phyloP scores from a whole-genome alignment of 208 protist genomes.

The Crithidia sp. region DNA sequence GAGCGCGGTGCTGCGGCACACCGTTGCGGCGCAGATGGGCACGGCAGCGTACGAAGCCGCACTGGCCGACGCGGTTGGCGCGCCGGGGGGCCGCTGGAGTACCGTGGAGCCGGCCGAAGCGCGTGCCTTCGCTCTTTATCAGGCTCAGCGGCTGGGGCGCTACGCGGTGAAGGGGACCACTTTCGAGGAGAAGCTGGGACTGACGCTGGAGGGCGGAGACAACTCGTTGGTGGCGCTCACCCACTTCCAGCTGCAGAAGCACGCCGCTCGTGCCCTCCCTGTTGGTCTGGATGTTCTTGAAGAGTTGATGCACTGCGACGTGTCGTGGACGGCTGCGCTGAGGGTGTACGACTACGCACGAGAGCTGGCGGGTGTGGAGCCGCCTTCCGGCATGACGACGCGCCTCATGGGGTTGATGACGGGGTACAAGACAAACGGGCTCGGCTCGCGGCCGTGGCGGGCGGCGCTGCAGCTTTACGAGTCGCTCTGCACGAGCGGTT shows the following conservation, averaged over 20 bases:
- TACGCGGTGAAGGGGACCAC: constrained; percentile 52
- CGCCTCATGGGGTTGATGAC: constrained; percentile 82
- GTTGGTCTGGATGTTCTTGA: constrained; percentile 41
- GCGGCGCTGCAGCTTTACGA: constrained; percentile 67
- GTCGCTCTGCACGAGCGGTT: constrained; percentile 41
- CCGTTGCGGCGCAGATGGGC: constrained; percentile 53
- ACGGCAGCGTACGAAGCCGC: constrained; percentile 37
- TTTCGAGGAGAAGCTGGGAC: constrained; percentile 54
- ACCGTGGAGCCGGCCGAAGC: constrained; percentile 48
- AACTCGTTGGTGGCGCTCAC: constrained; percentile 62
- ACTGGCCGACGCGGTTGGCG: constrained; percentile 50
- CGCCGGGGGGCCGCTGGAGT: constrained; percentile 49
- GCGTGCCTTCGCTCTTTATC: constrained; percentile 54
- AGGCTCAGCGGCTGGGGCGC: constrained; percentile 47
- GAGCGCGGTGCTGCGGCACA: constrained; percentile 45
- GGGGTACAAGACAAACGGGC: constrained; percentile 62
- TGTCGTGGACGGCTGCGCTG: constrained; percentile 72
- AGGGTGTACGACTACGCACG: constrained; percentile 47
- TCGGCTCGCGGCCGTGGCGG: constrained; percentile 78
- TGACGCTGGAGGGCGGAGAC: constrained; percentile 72
- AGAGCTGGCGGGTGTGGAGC: constrained; percentile 31
- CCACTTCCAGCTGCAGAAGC: constrained; percentile 56
- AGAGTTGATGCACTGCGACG: constrained; percentile 75
- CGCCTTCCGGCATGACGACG: constrained; percentile 71
- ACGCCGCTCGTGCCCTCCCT: constrained; percentile 28